A percentile compares a stretch with the other conserved stretches of the same genome.
Evolutionary conservation across 1,284 basidiomycete species (phyloP).

Genomic region (Cutaneotrichosporon sp.): DNA sequence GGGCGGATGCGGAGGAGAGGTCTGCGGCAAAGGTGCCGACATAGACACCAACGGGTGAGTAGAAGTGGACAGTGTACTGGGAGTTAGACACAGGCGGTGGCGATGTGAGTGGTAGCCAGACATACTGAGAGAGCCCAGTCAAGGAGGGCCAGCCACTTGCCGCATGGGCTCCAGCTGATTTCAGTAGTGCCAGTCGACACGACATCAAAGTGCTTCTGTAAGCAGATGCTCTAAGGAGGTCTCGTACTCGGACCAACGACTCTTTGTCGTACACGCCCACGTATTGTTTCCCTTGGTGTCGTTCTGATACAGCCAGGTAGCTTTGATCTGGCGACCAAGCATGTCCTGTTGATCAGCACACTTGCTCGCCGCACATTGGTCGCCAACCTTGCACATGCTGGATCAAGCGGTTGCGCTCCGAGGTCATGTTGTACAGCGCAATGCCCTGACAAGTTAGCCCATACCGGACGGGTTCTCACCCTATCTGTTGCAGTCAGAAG

Average conservation of each 20-base stretch:
- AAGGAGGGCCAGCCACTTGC: conserved; percentile 77
- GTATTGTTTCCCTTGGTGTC: conserved; percentile 81
- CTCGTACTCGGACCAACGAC: conserved; percentile 69
- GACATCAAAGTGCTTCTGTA: conserved; percentile 71
- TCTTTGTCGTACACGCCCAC: conserved; percentile 78
- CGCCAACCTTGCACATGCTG: conserved; percentile 22
- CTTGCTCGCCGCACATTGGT: neutral
- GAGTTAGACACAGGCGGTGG: no score
- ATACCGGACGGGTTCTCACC: conserved; percentile 58
- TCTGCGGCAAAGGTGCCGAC: conserved; percentile 66
- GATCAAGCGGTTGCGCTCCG: conserved; percentile 59
- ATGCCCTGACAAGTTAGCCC: conserved; percentile 73
- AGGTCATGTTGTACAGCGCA: conserved; percentile 74
- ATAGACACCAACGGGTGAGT: conserved; percentile 70
- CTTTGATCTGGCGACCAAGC: conserved; percentile 74
- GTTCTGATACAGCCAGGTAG: conserved; percentile 77
- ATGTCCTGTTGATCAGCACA: conserved; percentile 60
- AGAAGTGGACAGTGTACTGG: conserved; percentile 76
- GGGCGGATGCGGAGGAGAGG: conserved; percentile 3
- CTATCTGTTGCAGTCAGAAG: conserved; percentile 86
- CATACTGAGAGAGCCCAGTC: conserved; percentile 75
- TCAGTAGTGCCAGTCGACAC: conserved; percentile 72
- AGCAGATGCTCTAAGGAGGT: neutral
- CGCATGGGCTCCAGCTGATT: conserved; percentile 76
- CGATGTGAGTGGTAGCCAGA: neutral